phyloP scores from a whole-genome alignment of 768 basidiomycete species.

The Boletus vinaceobasis region DNA sequence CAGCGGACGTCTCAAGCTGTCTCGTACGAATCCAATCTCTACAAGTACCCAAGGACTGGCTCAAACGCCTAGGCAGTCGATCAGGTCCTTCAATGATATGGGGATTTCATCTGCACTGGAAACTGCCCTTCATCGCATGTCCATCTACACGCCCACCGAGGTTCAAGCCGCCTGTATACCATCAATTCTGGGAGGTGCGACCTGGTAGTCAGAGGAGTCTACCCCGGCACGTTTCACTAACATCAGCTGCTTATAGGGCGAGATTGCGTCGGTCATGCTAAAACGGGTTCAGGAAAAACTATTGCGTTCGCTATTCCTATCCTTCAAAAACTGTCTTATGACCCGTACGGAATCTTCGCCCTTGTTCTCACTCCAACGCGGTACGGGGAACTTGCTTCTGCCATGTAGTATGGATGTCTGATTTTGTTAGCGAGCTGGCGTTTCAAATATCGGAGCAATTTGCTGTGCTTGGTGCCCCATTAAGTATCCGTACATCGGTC shows the following conservation, averaged over 20 bases:
- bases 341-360: conserved; percentile 94
- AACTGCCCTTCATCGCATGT: conserved; percentile 71
- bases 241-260: conserved; percentile 51
- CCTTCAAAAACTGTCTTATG: conserved; percentile 77
- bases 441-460: conserved; percentile 98
- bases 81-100: conserved; percentile 49
- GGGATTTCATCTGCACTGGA: conserved; percentile 61
- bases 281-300: conserved; percentile 98
- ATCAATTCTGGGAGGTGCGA: conserved; percentile 69
- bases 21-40: conserved; percentile 21
- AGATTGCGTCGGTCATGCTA: conserved; percentile 97
- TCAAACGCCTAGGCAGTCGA: conserved; percentile 6
- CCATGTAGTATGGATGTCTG: background rate
- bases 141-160: conserved; percentile 79
- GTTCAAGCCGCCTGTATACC: conserved; percentile 92
- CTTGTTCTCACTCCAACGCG: conserved; percentile 93
- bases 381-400: conserved; percentile 39
- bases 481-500: conserved; percentile 82
- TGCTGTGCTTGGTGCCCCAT: conserved; percentile 76
- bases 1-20: conserved; percentile 16
- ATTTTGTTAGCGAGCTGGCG: conserved; percentile 73
- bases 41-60: conserved; percentile 5
- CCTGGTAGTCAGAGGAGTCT: background rate
- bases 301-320: conserved; percentile 97
- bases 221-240: background rate